Evolutionary conservation across 495 filamentous ascomycete species (phyloP).

Genomic region (Bacidia rubella): DNA sequence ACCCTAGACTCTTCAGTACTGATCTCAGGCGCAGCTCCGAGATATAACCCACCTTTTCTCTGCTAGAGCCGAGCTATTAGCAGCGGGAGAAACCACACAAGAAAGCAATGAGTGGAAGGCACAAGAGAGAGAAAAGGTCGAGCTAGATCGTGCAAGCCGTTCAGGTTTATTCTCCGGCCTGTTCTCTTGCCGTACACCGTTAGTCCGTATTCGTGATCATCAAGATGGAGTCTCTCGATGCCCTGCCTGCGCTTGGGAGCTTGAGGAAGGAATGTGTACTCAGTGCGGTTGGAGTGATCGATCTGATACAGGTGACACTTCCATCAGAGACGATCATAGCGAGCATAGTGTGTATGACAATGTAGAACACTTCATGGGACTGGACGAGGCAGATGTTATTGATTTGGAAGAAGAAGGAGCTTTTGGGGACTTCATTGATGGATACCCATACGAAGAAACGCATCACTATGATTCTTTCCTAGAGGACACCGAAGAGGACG

Average conservation of each 20-base stretch:
- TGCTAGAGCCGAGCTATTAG: constrained; percentile 46
- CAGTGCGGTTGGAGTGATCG: constrained; percentile 31
- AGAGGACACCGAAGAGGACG: not conserved
- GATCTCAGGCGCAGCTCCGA: constrained; percentile 46
- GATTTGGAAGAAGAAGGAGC: not conserved
- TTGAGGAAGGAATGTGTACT: constrained; percentile 41
- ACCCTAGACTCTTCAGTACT: too few species aligned
- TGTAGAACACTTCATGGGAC: not conserved
- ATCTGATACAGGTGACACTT: constrained; percentile 1
- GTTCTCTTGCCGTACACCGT: constrained; percentile 1
- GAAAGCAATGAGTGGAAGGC: constrained; percentile 45
- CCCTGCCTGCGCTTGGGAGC: constrained; percentile 51
- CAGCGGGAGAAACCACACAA: constrained; percentile 45
- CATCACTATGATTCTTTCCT: not conserved
- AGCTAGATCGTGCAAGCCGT: constrained; percentile 29
- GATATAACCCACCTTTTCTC: constrained; percentile 56
- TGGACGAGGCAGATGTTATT: not conserved
- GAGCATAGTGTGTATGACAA: constrained; percentile 1
- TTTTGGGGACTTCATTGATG: not conserved
- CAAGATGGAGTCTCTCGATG: constrained; percentile 52
- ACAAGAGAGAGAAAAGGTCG: constrained; percentile 39
- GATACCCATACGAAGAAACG: not conserved
- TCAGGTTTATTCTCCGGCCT: not conserved
- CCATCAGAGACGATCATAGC: constrained; percentile 7
- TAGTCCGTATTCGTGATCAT: constrained; percentile 37